Percentiles rank a stretch among this genome's conserved stretches.
These are phyloP conservation scores for Zarea fungicola DNA, from an alignment of 2,329 filamentous ascomycete species.

Conservation along the genomic window DNA sequence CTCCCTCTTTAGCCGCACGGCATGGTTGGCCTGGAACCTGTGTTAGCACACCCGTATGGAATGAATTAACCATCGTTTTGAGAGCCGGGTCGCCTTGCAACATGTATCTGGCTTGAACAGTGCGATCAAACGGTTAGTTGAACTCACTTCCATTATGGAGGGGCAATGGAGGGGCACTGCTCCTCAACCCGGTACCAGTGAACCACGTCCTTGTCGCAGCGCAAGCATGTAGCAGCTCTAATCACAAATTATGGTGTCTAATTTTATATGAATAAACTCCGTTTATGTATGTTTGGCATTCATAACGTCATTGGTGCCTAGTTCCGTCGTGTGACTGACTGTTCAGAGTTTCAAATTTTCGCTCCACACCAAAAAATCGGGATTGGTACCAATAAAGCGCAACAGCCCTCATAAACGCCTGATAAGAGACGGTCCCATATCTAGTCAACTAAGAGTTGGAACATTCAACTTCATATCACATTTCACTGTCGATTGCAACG, in stretches of 20 bases:
- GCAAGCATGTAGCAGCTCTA: background rate
- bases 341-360: constrained; percentile 6
- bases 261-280: too few species aligned
- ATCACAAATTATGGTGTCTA: background rate
- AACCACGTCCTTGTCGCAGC: too few species aligned
- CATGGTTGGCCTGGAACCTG: background rate
- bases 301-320: background rate
- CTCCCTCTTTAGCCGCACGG: constrained; percentile 25
- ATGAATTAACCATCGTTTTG: background rate
- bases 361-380: constrained; percentile 7
- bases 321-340: background rate
- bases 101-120: too few species aligned
- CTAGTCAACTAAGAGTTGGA: too few species aligned
- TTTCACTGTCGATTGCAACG: background rate
- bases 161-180: constrained; percentile 9
- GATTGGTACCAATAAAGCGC: background rate
- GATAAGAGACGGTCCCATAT: too few species aligned
- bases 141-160: constrained; percentile 7
- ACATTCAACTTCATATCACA: background rate
- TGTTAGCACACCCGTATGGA: background rate
- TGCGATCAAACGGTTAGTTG: background rate
- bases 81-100: background rate
- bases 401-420: too few species aligned
- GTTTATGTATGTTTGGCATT: background rate
- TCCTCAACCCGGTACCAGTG: background rate